Percentiles rank a stretch among this genome's conserved stretches.
Evolutionary conservation across 495 filamentous ascomycete species (phyloP).

Genomic region (Astrocystis sublimbata): DNA sequence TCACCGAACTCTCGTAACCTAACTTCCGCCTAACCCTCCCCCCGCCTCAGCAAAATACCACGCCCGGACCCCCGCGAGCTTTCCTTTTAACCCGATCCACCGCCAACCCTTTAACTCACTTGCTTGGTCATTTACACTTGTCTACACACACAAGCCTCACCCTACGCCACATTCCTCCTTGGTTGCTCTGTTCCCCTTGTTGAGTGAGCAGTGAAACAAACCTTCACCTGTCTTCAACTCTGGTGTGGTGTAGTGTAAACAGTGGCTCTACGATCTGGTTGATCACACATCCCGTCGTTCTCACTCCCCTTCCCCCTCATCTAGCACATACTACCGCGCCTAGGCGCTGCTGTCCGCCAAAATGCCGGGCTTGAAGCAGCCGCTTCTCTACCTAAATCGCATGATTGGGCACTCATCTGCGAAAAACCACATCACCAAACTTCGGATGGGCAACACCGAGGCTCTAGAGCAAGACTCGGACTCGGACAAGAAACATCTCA

Average conservation of each 20-base stretch:
- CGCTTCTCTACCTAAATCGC: constrained; percentile 46
- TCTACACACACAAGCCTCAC: background rate
- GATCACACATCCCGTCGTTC: background rate
- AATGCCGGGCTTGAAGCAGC: constrained; percentile 46
- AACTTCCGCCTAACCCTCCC: no score
- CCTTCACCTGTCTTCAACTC: no score
- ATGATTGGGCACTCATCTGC: constrained; percentile 44
- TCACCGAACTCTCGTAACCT: background rate
- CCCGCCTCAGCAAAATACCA: no score
- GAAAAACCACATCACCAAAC: constrained; percentile 49
- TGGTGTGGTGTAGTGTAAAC: no score
- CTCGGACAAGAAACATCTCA: constrained; percentile 52
- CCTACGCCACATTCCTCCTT: background rate
- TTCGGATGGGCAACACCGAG: constrained; percentile 50
- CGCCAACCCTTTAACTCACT: background rate
- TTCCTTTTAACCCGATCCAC: constrained; percentile 3
- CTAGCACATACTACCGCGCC: background rate
- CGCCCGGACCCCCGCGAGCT: background rate
- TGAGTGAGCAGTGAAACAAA: no score
- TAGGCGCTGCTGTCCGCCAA: constrained; percentile 1
- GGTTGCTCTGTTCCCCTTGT: background rate
- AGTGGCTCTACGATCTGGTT: background rate
- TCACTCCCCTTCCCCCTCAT: background rate
- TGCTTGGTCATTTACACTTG: background rate
- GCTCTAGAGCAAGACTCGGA: constrained; percentile 42